A percentile compares a stretch with the other conserved stretches of the same genome.
phyloP scores from a whole-genome alignment of 768 basidiomycete genomes.

The Paxillus ammoniavirescens region DNA sequence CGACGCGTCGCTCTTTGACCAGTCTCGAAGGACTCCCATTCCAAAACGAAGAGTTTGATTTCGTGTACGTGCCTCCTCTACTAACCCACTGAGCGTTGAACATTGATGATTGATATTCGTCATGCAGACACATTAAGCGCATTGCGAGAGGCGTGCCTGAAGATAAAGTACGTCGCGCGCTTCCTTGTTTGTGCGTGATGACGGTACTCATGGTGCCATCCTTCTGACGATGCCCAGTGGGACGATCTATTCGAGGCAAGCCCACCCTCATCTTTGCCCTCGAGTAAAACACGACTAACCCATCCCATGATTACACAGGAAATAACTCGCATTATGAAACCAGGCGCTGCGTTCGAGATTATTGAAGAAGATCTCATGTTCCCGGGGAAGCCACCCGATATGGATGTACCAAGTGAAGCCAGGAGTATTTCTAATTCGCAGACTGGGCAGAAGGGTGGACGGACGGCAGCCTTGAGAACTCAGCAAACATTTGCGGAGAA shows the following conservation, averaged over 20 bases:
- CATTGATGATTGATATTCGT: slow-evolving; percentile 3
- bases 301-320: slow-evolving; percentile 36
- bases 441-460: not conserved
- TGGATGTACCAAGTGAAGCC: not conserved
- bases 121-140: slow-evolving; percentile 60
- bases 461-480: not conserved
- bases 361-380: slow-evolving; percentile 76
- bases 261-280: not conserved
- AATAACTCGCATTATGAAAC: slow-evolving; percentile 67
- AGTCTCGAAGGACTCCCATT: slow-evolving; percentile 73
- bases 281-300: too few species aligned
- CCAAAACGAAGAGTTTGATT: slow-evolving; percentile 71
- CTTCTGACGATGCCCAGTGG: slow-evolving; percentile 44
- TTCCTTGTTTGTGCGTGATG: not conserved
- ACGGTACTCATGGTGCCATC: too few species aligned
- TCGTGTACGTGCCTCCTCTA: slow-evolving; percentile 49
- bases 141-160: slow-evolving; percentile 76
- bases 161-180: slow-evolving; percentile 49
- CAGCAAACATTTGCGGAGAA: not conserved
- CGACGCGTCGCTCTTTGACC: not conserved
- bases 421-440: not conserved
- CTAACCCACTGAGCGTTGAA: not conserved
- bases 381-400: slow-evolving; percentile 44
- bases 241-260: slow-evolving; percentile 56
- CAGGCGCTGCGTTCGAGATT: slow-evolving; percentile 74